Conservation (phyloP, 2,329 filamentous ascomycete genomes). For the Colletotrichum tropicicola region DNA sequence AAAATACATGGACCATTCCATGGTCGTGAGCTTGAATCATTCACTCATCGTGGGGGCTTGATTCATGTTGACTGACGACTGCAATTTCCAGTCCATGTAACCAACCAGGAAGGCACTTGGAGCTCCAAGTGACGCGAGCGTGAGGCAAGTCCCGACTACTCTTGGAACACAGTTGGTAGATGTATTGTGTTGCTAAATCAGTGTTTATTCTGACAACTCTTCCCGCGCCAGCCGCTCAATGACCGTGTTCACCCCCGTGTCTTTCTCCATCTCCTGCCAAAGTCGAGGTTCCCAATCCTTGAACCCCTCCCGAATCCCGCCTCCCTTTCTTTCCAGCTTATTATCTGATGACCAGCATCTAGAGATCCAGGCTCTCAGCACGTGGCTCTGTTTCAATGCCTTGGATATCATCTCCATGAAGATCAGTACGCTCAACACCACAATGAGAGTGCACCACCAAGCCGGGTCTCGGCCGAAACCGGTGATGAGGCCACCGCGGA, state of each 20-base stretch:
- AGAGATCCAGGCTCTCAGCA: not conserved
- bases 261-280: constrained; percentile 67
- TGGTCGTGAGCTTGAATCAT: no score
- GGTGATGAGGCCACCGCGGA: not conserved
- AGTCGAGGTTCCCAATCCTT: constrained; percentile 63
- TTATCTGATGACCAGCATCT: constrained; percentile 55
- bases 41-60: no score
- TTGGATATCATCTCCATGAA: not conserved
- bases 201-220: no score
- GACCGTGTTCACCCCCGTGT: constrained; percentile 42
- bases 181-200: no score
- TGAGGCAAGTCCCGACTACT: no score
- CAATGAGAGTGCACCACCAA: not conserved
- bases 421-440: not conserved
- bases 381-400: not conserved
- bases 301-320: constrained; percentile 31
- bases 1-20: no score
- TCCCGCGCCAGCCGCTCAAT: no score
- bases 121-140: no score
- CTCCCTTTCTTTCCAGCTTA: constrained; percentile 48
- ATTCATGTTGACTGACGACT: no score
- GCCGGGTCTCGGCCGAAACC: not conserved
- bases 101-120: no score
- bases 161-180: no score
- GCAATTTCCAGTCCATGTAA: no score